Evolutionary conservation across 163 green algal genomes (phyloP), one percentile per base, ranked within the genome.

Genomic region (Coccomyxa subellipsoidea): DNA sequence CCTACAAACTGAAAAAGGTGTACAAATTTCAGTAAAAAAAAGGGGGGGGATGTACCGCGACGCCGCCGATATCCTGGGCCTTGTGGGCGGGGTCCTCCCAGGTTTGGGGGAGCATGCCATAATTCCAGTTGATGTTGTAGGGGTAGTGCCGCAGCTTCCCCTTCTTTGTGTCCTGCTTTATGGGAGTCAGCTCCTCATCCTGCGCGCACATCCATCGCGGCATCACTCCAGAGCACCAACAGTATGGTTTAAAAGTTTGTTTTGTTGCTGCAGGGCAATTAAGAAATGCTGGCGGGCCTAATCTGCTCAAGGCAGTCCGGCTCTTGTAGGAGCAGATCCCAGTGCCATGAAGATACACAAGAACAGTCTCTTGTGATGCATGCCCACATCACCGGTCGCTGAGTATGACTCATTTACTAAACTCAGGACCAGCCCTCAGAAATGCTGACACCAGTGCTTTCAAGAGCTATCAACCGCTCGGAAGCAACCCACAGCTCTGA

Each of bases 61-160:
- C 89, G 85, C 87, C 83, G 76, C 92, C 87, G 54, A 94, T 85
- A 38, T 97, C 92, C 32, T 77, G 31, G 5, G 70, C 70, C 70
- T 77, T 77, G 70, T 96, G 89, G 34, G 72, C 86, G 4, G 96
- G 96, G 90, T 99, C 97, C 91, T 99, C 97, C 97, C 97, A 99
- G 0, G 97, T 99, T 89, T 98, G 95, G 23, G 96, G 96, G 81
- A 99, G 89, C 90, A 99, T 83, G 75, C 96, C 96, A 85, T 99
- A 99, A 93, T 99, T 98, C 83, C 97, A 99, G 93, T 99, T 98
- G 93, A 99, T 99, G 94, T 99, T 99, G 94, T 99, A 99, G 69
- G 97, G 97, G 92, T 99, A 99, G 92, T 97, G 97, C 5, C 97
- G 86, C 76, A 99, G 91, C 89, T 99, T 99, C 87, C 95, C 97